phyloP scores from a whole-genome alignment of 2,329 filamentous ascomycete species.

The Periconia sp. region DNA sequence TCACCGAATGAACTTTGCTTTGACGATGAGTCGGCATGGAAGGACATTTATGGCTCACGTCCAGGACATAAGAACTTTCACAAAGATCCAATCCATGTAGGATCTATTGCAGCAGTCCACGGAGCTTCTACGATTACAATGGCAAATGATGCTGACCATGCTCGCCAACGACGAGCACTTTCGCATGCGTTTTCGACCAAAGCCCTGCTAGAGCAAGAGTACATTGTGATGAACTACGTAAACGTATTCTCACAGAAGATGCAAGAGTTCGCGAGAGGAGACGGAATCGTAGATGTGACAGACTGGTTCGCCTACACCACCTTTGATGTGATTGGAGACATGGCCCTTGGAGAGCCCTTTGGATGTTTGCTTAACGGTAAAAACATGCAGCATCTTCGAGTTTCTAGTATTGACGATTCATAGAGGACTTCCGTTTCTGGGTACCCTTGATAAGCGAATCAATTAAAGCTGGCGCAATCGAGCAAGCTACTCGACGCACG shows the following conservation, averaged over 20 bases:
- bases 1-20: slow-evolving; percentile 29
- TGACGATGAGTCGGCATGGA: slow-evolving; percentile 22
- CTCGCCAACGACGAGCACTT: slow-evolving; percentile 27
- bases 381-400: neutral
- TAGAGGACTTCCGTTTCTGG: slow-evolving; percentile 27
- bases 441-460: slow-evolving; percentile 22
- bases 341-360: slow-evolving; percentile 58
- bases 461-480: slow-evolving; percentile 25
- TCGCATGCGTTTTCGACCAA: slow-evolving; percentile 45
- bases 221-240: slow-evolving; percentile 26
- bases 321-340: slow-evolving; percentile 45
- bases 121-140: slow-evolving; percentile 14
- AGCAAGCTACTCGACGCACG: slow-evolving; percentile 21
- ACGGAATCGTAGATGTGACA: slow-evolving; percentile 17
- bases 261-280: slow-evolving; percentile 6
- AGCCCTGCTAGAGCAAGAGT: slow-evolving; percentile 48
- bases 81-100: slow-evolving; percentile 22
- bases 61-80: slow-evolving; percentile 23
- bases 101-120: slow-evolving; percentile 20
- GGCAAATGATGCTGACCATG: slow-evolving; percentile 22
- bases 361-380: slow-evolving; percentile 21
- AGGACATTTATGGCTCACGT: slow-evolving; percentile 29
- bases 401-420: neutral
- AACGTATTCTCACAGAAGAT: slow-evolving; percentile 10
- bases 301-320: slow-evolving; percentile 25